Base-by-base conservation (phyloP, 352 stramenopile species). In the Globisporangium barbulae region DNA sequence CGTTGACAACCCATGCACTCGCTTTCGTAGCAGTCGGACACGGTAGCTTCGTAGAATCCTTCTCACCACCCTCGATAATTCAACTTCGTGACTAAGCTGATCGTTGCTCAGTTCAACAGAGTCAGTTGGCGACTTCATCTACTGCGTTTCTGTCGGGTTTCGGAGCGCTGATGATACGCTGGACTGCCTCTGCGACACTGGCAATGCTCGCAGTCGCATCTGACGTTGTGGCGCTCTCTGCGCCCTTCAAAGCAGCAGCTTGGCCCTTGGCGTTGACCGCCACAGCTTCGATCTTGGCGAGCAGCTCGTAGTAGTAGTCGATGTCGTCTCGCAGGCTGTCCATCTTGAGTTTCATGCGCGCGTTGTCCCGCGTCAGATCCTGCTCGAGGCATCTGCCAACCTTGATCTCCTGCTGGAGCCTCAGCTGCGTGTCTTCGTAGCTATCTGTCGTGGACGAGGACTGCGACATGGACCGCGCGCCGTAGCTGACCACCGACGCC, bases 241-340 rank as follows among this genome's bases (percentile, higher is more conserved):
- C 5, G 2, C 15, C 15, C 15, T 15, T 21, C 12, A 33, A 53
- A 21, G 19, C 13, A 22, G 15, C 37, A 19, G 33, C 58, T 44
- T 39, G 35, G 5, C 39, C 5, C 17, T n/a, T 9, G 5, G 44
- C 53, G 15, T 48, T 21, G 7, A 44, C 19, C 22, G 61, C 54
- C 7, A 56, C 35, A 21, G 45, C 44, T 57, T 67, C 76, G 57
- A 89, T 85, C 49, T 44, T 68, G 2, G 61, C 69, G 30, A 89
- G 61, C 41, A 81, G 21, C 21, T 71, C 63, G 45, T 85, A 89
- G 55, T 82, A 83, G 59, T 74, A 79, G 54, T 83, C 74, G 22
- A 89, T 80, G 44, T 86, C 78, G 0, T 81, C 71, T 31, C 71
- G 70, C 44, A 89, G 35, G 35, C 42, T 63, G 37, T 74, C 53